A percentile compares a stretch with the other conserved stretches of the same genome.
phyloP scores from a whole-genome alignment of 106 monocot genomes.

The Platanthera zijinensis region DNA sequence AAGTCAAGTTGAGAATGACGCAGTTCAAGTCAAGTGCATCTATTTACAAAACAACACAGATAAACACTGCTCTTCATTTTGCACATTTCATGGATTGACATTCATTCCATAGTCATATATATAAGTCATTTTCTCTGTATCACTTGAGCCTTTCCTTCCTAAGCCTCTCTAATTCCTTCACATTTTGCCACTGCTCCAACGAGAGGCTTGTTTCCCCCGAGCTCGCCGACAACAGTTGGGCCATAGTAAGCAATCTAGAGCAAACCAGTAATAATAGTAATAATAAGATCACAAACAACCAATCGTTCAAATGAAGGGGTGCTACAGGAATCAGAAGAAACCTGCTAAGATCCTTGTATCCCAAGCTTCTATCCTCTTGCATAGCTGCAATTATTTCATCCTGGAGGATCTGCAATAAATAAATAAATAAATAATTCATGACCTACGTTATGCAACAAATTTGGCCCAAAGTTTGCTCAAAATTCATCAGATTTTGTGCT shows the following conservation, averaged over 20 bases:
- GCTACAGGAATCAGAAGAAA: slow-evolving; percentile 6
- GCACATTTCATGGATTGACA: too few species aligned
- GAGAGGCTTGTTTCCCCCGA: slow-evolving; percentile 60
- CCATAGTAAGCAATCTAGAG: slow-evolving; percentile 82
- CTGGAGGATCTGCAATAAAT: slow-evolving; percentile 44
- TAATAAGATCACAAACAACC: too few species aligned
- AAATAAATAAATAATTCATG: background rate
- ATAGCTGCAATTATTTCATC: slow-evolving; percentile 75
- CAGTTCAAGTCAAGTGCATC: too few species aligned
- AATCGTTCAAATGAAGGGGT: background rate
- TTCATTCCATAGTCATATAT: too few species aligned
- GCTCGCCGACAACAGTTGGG: slow-evolving; percentile 62
- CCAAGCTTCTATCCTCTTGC: slow-evolving; percentile 55
- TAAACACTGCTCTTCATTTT: too few species aligned
- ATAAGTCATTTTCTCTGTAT: too few species aligned
- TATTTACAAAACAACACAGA: too few species aligned
- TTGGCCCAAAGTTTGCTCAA: too few species aligned
- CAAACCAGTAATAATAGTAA: background rate
- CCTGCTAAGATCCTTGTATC: slow-evolving; percentile 70
- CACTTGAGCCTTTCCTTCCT: slow-evolving; percentile 56
- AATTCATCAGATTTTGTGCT: too few species aligned
- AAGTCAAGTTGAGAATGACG: too few species aligned
- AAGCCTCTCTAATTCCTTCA: slow-evolving; percentile 78
- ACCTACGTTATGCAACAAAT: too few species aligned
- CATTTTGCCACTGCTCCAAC: slow-evolving; percentile 72